phyloP scores from a whole-genome alignment of 2,329 filamentous ascomycete genomes.

The Neofusicoccum sp. region DNA sequence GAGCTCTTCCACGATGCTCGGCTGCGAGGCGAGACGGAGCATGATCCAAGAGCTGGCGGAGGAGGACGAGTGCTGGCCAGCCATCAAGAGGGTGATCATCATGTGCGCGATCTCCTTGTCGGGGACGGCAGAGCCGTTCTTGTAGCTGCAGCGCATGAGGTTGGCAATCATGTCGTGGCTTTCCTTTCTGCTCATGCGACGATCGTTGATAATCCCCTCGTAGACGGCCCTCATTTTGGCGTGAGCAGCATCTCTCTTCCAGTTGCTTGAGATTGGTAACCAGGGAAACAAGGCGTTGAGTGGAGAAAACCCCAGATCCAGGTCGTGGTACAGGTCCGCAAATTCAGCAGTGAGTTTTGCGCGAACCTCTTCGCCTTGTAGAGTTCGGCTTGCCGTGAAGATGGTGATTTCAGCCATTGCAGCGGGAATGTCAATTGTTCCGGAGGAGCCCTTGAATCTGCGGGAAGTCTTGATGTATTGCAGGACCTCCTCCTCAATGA shows the following conservation, averaged over 20 bases:
- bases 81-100: constrained; percentile 87
- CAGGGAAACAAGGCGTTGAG: constrained; percentile 84
- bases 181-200: constrained; percentile 49
- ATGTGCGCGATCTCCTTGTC: constrained; percentile 81
- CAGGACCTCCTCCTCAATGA: constrained; percentile 71
- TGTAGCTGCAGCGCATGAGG: constrained; percentile 77
- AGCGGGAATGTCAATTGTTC: constrained; percentile 67
- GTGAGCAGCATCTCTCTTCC: constrained; percentile 73
- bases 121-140: constrained; percentile 70
- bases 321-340: constrained; percentile 76
- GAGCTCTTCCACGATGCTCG: constrained; percentile 73
- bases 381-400: constrained; percentile 78
- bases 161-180: constrained; percentile 75
- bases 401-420: constrained; percentile 80
- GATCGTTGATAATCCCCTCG: constrained; percentile 73
- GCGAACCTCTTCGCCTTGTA: constrained; percentile 78
- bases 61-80: constrained; percentile 80
- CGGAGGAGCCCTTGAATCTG: constrained; percentile 62
- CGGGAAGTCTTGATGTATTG: constrained; percentile 67
- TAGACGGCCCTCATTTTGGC: constrained; percentile 75
- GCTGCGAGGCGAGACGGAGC: constrained; percentile 71
- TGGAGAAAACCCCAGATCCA: constrained; percentile 80
- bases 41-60: constrained; percentile 80
- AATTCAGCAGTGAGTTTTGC: constrained; percentile 74
- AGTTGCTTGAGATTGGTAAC: constrained; percentile 78